phyloP scores from a whole-genome alignment of 2,329 filamentous ascomycete species.

The Lecanicillium sp. region DNA sequence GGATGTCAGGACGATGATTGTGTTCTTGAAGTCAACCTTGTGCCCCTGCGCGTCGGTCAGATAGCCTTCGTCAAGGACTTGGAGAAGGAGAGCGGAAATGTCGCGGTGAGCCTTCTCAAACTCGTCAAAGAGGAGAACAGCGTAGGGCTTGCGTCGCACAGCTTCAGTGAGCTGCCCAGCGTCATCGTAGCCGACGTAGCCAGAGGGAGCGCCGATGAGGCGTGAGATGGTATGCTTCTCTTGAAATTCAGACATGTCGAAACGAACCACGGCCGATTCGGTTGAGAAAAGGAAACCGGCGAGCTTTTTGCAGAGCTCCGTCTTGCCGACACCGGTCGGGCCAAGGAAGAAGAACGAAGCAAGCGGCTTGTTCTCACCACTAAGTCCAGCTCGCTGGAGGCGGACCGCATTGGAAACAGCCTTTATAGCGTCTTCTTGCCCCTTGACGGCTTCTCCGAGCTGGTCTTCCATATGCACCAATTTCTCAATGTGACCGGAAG shows the following conservation, averaged over 20 bases:
- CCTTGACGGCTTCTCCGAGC: constrained; percentile 73
- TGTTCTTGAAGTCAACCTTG: constrained; percentile 94
- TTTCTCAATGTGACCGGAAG: constrained; percentile 89
- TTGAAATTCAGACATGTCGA: constrained; percentile 97
- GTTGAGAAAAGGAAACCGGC: constrained; percentile 90
- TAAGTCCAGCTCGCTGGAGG: constrained; percentile 86
- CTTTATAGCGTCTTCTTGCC: constrained; percentile 87
- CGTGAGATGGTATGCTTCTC: constrained; percentile 94
- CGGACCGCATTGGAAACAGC: constrained; percentile 89
- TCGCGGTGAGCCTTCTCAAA: constrained; percentile 97
- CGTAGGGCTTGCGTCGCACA: constrained; percentile 89
- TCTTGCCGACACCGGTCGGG: constrained; percentile 94
- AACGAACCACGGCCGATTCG: constrained; percentile 81
- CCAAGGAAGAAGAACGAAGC: constrained; percentile 98
- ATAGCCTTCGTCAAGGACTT: constrained; percentile 94
- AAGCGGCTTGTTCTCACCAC: constrained; percentile 81
- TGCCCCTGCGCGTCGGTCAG: constrained; percentile 92
- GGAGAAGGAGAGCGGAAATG: constrained; percentile 82
- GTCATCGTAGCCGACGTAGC: constrained; percentile 95
- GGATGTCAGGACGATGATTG: constrained; percentile 90
- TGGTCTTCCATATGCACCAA: constrained; percentile 93
- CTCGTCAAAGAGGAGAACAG: constrained; percentile 90
- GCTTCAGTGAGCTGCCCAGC: constrained; percentile 94
- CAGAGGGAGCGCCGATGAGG: constrained; percentile 85
- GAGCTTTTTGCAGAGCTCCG: constrained; percentile 93